Conservation (phyloP, 2,329 filamentous ascomycete genomes). For the Cryphonectria nitschkei region DNA sequence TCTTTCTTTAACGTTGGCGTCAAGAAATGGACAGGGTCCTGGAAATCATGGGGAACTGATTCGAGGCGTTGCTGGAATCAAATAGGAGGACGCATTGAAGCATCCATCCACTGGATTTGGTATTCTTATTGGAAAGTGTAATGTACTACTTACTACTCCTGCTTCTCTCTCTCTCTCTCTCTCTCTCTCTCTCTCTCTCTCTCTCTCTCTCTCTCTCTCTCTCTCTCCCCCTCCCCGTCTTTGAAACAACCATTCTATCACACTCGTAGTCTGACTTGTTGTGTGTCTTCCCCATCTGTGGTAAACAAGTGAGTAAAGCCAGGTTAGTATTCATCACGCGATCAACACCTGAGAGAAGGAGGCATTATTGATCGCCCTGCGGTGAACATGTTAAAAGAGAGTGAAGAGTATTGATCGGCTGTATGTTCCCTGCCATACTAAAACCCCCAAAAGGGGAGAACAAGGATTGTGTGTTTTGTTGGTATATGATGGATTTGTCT, state of each 20-base stretch:
- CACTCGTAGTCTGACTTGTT: too few relatives aligned
- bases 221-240: too few relatives aligned
- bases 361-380: too few relatives aligned
- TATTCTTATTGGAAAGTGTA: background rate
- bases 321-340: too few relatives aligned
- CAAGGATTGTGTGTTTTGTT: too few relatives aligned
- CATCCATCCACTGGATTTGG: background rate
- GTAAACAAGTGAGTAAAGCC: background rate
- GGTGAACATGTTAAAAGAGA: too few relatives aligned
- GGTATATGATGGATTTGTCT: too few relatives aligned
- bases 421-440: too few relatives aligned
- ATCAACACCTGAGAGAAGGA: background rate
- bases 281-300: too few relatives aligned
- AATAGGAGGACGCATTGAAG: background rate
- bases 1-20: background rate
- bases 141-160: background rate
- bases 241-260: background rate
- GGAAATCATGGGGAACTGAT: background rate
- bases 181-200: background rate
- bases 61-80: slow-evolving; percentile 3
- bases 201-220: background rate
- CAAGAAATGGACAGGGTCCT: background rate
- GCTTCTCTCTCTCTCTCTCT: background rate
- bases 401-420: too few relatives aligned
- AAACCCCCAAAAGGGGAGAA: too few relatives aligned